Percentiles rank a stretch among this genome's conserved stretches.
These are phyloP conservation scores for Danielia oregonensis DNA, from an alignment of 805 yeast species.

Conservation along the genomic window DNA sequence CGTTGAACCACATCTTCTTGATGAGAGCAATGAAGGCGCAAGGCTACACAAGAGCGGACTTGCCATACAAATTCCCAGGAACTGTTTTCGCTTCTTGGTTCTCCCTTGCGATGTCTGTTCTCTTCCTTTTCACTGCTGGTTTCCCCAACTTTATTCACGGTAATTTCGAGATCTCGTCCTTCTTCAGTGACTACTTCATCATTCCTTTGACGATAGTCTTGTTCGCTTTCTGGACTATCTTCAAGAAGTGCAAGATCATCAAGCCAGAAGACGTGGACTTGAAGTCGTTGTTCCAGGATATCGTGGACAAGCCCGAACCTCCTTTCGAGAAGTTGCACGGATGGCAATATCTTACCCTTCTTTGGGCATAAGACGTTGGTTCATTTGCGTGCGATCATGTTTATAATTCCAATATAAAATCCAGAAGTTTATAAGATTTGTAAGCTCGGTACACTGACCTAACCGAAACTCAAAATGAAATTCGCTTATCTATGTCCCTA, in stretches of 20 bases:
- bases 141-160: constrained; percentile 31
- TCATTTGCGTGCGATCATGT: too few relatives aligned
- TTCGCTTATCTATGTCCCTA: too few relatives aligned
- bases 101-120: constrained; percentile 20
- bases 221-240: constrained; percentile 29
- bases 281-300: constrained; percentile 25
- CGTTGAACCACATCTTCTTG: constrained; percentile 28
- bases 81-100: constrained; percentile 30
- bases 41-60: constrained; percentile 26
- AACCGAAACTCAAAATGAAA: too few relatives aligned
- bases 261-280: constrained; percentile 21
- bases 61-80: constrained; percentile 27
- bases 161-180: constrained; percentile 19
- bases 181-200: constrained; percentile 21
- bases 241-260: constrained; percentile 22
- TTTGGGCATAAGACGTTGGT: constrained; percentile 19
- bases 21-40: constrained; percentile 39
- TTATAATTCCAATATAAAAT: too few relatives aligned
- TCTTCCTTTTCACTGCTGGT: constrained; percentile 34
- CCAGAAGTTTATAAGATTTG: too few relatives aligned
- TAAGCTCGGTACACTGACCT: too few relatives aligned
- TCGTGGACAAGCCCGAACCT: constrained; percentile 28
- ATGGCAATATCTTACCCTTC: constrained; percentile 14
- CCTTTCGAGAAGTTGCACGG: constrained; percentile 19
- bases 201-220: constrained; percentile 26